Conservation (phyloP, 768 basidiomycete species). For the Calocera viscosa region DNA sequence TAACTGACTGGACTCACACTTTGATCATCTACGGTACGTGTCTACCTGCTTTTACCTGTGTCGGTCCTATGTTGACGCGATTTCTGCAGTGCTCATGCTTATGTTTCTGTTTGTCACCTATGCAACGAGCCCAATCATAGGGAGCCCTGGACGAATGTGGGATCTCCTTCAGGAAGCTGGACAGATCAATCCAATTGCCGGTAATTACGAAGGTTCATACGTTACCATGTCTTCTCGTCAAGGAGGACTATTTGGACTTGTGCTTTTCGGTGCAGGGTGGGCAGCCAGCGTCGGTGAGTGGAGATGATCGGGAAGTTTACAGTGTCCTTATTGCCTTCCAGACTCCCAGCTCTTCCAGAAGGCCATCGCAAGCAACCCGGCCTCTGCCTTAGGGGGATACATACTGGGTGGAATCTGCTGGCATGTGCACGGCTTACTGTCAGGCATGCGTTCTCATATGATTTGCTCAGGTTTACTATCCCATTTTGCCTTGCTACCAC, state of each 20-base stretch:
- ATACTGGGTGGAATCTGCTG: slow-evolving; percentile 48
- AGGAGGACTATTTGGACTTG: slow-evolving; percentile 29
- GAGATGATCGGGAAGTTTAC: no score
- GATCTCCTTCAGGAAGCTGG: slow-evolving; percentile 38
- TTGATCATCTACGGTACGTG: slow-evolving; percentile 35
- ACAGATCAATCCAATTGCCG: slow-evolving; percentile 34
- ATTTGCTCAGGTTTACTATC: slow-evolving; percentile 20
- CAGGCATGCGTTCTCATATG: slow-evolving; percentile 7
- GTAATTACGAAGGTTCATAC: slow-evolving; percentile 42
- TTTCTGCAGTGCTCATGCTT: no score
- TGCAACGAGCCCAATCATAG: slow-evolving; percentile 31
- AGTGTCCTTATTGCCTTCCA: no score
- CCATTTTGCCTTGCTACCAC: slow-evolving; percentile 40
- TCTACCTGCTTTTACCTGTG: no score
- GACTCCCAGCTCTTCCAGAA: no score
- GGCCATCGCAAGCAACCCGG: slow-evolving; percentile 30
- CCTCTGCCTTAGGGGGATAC: slow-evolving; percentile 29
- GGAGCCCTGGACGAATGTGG: slow-evolving; percentile 34
- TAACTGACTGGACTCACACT: slow-evolving; percentile 31
- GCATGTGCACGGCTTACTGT: no score
- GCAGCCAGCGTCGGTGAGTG: no score
- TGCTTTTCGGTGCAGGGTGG: no score
- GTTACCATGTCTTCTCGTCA: slow-evolving; percentile 42
- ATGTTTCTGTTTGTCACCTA: slow-evolving; percentile 27
- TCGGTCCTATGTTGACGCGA: no score